Base-by-base conservation (phyloP, 495 filamentous ascomycete species). In the Neurospora sp. region DNA sequence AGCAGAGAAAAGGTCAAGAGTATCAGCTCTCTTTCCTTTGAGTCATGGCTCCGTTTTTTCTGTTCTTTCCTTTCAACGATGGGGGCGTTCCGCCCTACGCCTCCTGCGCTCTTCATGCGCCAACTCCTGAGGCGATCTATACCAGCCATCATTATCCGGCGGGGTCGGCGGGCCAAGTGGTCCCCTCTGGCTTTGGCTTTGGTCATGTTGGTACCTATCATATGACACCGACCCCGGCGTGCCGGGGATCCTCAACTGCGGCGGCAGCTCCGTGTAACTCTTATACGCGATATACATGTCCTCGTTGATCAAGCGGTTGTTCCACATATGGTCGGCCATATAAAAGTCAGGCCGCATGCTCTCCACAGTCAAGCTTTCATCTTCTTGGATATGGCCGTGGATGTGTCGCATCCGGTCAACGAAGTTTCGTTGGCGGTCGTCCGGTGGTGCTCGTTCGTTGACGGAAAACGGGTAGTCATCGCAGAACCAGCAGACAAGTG, bases 401-500 rank as follows among this genome's bases (percentile, higher is more conserved):
- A n/a, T n/a, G n/a, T n/a, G n/a, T n/a, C n/a, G n/a, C n/a, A n/a
- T n/a, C n/a, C n/a, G n/a, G n/a, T n/a, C n/a, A n/a, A n/a, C n/a
- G n/a, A n/a, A n/a, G n/a, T n/a, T n/a, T n/a, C n/a, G n/a, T n/a
- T n/a, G n/a, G n/a, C n/a, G n/a, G n/a, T n/a, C n/a, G n/a, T n/a
- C n/a, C n/a, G n/a, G n/a, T n/a, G n/a, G n/a, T n/a, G n/a, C n/a
- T n/a, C n/a, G n/a, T n/a, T n/a, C n/a, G 19, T 54, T 0, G 17
- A 76, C 70, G 37, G 78, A 74, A 48, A 84, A 85, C 0, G 7
- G 21, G 7, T 39, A 59, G 1, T 77, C 54, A 74, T 87, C 81
- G 75, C 87, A 89, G 72, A 85, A 86, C 79, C 82, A 86, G 76
- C 87, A 89, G 1, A 79, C 45, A 8, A 80, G 76, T 17, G 62